Percentiles rank a stretch among this genome's conserved stretches.
phyloP scores from a whole-genome alignment of 139 green algal genomes.

The Picochlorum sp. region DNA sequence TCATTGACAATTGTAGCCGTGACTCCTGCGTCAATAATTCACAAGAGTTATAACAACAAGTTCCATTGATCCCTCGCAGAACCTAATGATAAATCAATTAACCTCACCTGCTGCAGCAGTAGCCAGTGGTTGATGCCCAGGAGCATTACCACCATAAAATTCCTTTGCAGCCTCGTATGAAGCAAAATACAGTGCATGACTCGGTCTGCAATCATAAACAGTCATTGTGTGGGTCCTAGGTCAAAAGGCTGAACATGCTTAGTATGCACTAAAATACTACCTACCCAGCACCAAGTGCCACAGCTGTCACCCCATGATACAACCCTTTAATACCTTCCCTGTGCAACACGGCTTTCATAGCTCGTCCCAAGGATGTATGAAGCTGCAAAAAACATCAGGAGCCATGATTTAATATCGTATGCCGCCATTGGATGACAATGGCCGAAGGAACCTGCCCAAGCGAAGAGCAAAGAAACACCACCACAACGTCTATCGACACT shows the following conservation, averaged over 20 bases:
- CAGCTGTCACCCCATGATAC: conserved; percentile 67
- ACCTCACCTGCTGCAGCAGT: conserved; percentile 44
- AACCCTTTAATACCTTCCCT: conserved; percentile 63
- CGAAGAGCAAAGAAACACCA: background rate
- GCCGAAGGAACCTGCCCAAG: background rate
- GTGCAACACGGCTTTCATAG: conserved; percentile 46
- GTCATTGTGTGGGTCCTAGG: background rate
- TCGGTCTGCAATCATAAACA: conserved; percentile 76
- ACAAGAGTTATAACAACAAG: conserved; percentile 1
- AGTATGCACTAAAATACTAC: too few species aligned
- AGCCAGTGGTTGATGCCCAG: conserved; percentile 43
- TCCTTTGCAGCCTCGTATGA: conserved; percentile 85
- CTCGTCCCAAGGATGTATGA: conserved; percentile 35
- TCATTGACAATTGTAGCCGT: conserved; percentile 82
- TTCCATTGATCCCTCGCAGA: background rate
- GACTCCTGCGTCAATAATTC: too few species aligned
- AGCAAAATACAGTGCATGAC: conserved; percentile 92
- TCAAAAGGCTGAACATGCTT: background rate
- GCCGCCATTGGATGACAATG: background rate
- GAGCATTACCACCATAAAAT: conserved; percentile 39
- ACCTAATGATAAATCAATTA: background rate
- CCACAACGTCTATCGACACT: background rate
- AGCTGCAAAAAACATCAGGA: too few species aligned
- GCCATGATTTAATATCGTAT: too few species aligned
- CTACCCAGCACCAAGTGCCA: conserved; percentile 57